These are phyloP conservation scores for Agrocybe praecox DNA, from an alignment of 768 basidiomycete genomes.

Conservation along the genomic window DNA sequence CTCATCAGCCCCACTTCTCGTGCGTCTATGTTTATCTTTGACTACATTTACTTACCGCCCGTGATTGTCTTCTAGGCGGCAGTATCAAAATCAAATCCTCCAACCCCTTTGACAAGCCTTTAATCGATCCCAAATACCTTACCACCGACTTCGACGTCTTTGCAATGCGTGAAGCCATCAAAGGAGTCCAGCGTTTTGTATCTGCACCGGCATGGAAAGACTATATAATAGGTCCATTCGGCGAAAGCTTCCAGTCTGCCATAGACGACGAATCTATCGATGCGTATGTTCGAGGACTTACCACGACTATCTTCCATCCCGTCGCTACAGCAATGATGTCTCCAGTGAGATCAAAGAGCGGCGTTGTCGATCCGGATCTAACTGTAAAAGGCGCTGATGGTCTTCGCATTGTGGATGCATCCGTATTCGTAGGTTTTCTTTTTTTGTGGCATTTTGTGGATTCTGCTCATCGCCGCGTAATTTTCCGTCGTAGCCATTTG, in stretches of 20 bases:
- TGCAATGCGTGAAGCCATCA: slow-evolving; percentile 22
- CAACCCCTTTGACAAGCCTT: slow-evolving; percentile 47
- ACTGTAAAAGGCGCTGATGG: slow-evolving; percentile 31
- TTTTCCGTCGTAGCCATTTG: slow-evolving; percentile 12
- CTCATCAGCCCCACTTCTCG: slow-evolving; percentile 37
- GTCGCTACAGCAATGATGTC: slow-evolving; percentile 30
- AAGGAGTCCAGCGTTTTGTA: slow-evolving; percentile 18
- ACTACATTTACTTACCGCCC: neutral
- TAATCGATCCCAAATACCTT: slow-evolving; percentile 18
- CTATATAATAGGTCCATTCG: slow-evolving; percentile 22
- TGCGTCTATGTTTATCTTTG: slow-evolving; percentile 14
- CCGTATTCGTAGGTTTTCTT: slow-evolving; percentile 28
- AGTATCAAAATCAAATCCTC: slow-evolving; percentile 38
- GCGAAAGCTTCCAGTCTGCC: slow-evolving; percentile 3
- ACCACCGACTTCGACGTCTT: slow-evolving; percentile 19
- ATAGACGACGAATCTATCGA: slow-evolving; percentile 24
- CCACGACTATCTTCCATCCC: slow-evolving; percentile 25
- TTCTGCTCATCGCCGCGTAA: too few species aligned
- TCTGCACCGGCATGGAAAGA: slow-evolving; percentile 24
- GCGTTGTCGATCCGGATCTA: slow-evolving; percentile 31
- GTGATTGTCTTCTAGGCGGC: slow-evolving; percentile 35
- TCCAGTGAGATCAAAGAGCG: slow-evolving; percentile 12
- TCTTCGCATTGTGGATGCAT: slow-evolving; percentile 38
- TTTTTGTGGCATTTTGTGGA: too few species aligned
- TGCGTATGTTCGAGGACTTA: slow-evolving; percentile 17